These are phyloP conservation scores for Hyphopichia fennica DNA, from an alignment of 1,139 yeast species.

Conservation along the genomic window DNA sequence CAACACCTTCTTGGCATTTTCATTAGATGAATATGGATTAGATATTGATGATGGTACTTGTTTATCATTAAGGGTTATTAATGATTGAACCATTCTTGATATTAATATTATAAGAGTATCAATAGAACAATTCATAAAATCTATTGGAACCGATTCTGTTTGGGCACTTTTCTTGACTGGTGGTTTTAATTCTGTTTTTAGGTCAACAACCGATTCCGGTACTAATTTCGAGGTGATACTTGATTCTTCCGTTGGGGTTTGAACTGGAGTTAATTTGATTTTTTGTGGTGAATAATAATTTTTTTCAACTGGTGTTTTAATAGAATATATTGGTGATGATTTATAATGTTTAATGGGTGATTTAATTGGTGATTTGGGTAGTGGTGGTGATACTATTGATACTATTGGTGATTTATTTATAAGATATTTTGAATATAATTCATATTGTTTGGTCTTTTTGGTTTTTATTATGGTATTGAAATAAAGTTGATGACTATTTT, in stretches of 20 bases:
- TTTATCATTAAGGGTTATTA: slow-evolving; percentile 68
- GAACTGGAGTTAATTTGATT: neutral
- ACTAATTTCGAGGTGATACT: no score
- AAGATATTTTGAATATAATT: slow-evolving; percentile 28
- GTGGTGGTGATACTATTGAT: neutral
- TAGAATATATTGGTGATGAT: neutral
- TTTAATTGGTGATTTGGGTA: neutral
- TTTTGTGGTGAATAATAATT: slow-evolving; percentile 1
- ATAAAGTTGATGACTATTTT: slow-evolving; percentile 22
- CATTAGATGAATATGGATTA: slow-evolving; percentile 19
- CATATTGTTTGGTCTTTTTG: slow-evolving; percentile 23
- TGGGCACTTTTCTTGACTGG: neutral
- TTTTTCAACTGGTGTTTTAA: slow-evolving; percentile 1
- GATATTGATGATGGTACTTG: slow-evolving; percentile 39
- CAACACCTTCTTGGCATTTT: slow-evolving; percentile 33
- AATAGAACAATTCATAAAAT: slow-evolving; percentile 66
- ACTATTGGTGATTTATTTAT: slow-evolving; percentile 5
- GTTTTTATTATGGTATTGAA: slow-evolving; percentile 22
- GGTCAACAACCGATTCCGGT: no score
- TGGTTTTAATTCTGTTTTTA: neutral
- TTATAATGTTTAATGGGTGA: no score
- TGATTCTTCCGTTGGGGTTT: slow-evolving; percentile 1
- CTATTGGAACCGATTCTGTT: slow-evolving; percentile 42
- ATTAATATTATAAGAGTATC: slow-evolving; percentile 71
- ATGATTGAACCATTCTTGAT: slow-evolving; percentile 74